Evolutionary conservation across 371 early-diverging fungal genomes (phyloP).

Genomic region (Cokeromyces recurvatus): DNA sequence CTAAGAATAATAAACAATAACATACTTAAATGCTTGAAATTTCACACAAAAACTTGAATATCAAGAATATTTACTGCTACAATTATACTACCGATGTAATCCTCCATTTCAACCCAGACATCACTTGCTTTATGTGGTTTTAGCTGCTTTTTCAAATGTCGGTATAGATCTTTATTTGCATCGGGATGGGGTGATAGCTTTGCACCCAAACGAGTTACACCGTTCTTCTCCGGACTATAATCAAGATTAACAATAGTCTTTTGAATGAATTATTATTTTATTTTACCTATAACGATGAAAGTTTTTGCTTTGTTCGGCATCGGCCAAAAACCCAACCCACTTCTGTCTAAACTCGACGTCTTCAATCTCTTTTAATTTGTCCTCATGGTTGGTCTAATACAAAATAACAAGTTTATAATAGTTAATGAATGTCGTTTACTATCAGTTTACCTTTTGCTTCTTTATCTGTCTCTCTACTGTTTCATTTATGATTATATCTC

Average conservation of each 20-base stretch:
- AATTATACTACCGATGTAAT: slow-evolving; percentile 6
- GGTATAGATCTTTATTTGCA: slow-evolving; percentile 8
- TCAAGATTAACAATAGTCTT: slow-evolving; percentile 6
- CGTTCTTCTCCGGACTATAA: slow-evolving; percentile 12
- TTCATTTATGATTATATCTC: slow-evolving; percentile 8
- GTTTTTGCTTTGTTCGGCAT: slow-evolving; percentile 11
- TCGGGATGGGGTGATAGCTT: slow-evolving; percentile 8
- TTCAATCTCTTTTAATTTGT: slow-evolving; percentile 1
- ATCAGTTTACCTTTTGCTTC: slow-evolving; percentile 18
- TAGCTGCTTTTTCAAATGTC: slow-evolving; percentile 6
- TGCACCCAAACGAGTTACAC: slow-evolving; percentile 8
- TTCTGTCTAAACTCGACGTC: too few species aligned
- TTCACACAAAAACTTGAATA: background rate
- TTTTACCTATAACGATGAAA: slow-evolving; percentile 14
- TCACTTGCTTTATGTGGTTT: slow-evolving; percentile 2
- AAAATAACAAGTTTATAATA: slow-evolving; percentile 12
- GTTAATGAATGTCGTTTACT: slow-evolving; percentile 9
- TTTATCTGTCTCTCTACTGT: slow-evolving; percentile 10
- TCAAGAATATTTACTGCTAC: slow-evolving; percentile 13
- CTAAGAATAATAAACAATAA: slow-evolving; percentile 16
- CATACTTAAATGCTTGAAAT: slow-evolving; percentile 12
- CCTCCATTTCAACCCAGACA: slow-evolving; percentile 5
- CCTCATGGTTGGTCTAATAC: slow-evolving; percentile 7
- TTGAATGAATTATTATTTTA: slow-evolving; percentile 2
- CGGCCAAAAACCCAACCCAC: too few species aligned